These are phyloP conservation scores for Alternaria alternata DNA, from an alignment of 2,329 filamentous ascomycete species.

Conservation along the genomic window DNA sequence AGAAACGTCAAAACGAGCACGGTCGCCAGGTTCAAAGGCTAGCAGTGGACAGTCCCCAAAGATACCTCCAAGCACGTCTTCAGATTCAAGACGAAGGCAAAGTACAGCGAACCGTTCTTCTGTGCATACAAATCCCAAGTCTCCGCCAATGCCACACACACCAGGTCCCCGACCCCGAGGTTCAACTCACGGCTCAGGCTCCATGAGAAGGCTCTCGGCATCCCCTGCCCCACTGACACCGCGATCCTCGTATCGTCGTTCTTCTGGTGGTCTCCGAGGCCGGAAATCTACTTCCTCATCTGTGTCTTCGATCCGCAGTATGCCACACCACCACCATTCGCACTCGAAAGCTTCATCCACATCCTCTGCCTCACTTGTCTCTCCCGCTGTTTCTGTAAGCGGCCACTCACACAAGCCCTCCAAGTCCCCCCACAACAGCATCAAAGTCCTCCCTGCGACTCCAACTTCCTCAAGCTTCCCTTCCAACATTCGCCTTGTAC, in stretches of 20 bases:
- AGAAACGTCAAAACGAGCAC: conserved; percentile 59
- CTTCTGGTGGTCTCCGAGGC: conserved; percentile 83
- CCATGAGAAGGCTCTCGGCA: conserved; percentile 71
- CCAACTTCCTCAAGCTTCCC: conserved; percentile 78
- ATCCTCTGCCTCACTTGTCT: conserved; percentile 73
- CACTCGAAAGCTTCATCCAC: conserved; percentile 96
- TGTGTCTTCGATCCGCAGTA: conserved; percentile 88
- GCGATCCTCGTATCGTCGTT: conserved; percentile 82
- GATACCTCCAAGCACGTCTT: conserved; percentile 34
- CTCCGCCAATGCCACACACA: conserved; percentile 49
- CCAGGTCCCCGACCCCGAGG: conserved; percentile 50
- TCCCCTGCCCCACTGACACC: conserved; percentile 90
- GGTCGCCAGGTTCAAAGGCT: conserved; percentile 47
- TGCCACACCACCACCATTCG: conserved; percentile 76
- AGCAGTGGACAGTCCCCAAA: conserved; percentile 47
- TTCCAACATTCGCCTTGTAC: conserved; percentile 83
- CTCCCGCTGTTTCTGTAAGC: conserved; percentile 56
- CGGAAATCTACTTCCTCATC: conserved; percentile 96
- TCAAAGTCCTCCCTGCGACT: conserved; percentile 94
- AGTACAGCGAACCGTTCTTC: conserved; percentile 48
- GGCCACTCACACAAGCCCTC: conserved; percentile 70
- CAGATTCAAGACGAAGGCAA: conserved; percentile 45
- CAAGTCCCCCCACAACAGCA: conserved; percentile 81
- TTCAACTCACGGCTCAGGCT: conserved; percentile 52
- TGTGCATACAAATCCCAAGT: conserved; percentile 49